These are phyloP conservation scores for Endotrypanum monterogeii DNA, from an alignment of 208 protist genomes.

Conservation along the genomic window DNA sequence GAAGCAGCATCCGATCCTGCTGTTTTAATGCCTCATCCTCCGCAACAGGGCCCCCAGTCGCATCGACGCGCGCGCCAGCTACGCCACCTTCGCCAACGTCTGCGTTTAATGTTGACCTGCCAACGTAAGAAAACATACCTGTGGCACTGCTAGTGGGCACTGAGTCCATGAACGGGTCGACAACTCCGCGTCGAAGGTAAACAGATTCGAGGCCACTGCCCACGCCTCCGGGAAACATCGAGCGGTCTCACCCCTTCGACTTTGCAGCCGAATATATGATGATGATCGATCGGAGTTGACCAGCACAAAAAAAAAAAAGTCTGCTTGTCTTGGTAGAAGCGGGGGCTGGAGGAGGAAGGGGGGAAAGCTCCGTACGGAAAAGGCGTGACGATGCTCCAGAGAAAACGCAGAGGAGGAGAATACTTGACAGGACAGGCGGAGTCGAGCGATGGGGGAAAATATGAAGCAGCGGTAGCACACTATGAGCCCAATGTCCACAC, in stretches of 20 bases:
- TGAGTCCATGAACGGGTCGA: conserved; percentile 20
- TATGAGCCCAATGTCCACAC: not conserved
- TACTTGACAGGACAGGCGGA: not conserved
- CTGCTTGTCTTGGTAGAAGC: not conserved
- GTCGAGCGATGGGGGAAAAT: not conserved
- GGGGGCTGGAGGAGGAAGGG: not conserved
- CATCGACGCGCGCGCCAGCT: not conserved
- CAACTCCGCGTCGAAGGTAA: not conserved
- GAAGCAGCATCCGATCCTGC: conserved; percentile 78
- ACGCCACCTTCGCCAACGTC: not conserved
- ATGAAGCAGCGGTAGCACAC: not conserved
- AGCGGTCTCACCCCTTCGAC: not conserved
- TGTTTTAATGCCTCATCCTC: conserved; percentile 42
- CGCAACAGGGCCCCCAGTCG: not conserved
- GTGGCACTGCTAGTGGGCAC: not conserved
- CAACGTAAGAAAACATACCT: conserved; percentile 6
- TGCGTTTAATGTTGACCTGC: not conserved
- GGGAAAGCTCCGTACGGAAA: not conserved
- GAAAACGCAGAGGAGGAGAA: not conserved
- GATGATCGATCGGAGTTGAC: not conserved
- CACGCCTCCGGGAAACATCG: conserved; percentile 13
- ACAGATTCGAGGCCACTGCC: conserved; percentile 8
- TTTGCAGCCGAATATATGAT: not conserved
- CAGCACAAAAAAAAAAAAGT: not conserved
- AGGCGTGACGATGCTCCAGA: not conserved